Conservation (phyloP, 129 eudicot genomes). For the Flaveria ramosissima region DNA sequence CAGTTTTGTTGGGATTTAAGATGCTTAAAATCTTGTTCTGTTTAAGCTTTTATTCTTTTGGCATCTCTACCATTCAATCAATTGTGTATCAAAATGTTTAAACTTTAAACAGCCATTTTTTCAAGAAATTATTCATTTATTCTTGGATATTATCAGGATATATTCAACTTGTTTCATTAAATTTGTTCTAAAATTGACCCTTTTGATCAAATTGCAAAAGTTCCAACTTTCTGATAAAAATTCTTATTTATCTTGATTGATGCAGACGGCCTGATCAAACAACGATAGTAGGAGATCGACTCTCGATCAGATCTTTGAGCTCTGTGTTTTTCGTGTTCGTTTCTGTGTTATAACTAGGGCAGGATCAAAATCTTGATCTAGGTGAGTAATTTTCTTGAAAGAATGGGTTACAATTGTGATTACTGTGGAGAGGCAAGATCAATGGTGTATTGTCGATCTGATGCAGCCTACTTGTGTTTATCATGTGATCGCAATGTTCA, state of each 20-base stretch:
- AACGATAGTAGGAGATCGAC: neutral
- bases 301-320: neutral
- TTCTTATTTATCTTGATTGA: constrained; percentile 12
- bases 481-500: constrained; percentile 54
- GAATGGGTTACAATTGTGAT: constrained; percentile 68
- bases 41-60: constrained; percentile 21
- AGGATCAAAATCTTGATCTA: constrained; percentile 4
- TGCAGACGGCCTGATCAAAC: constrained; percentile 27
- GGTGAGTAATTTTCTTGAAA: constrained; percentile 8
- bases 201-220: constrained; percentile 16
- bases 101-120: constrained; percentile 16
- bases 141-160: constrained; percentile 20
- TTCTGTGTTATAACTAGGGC: neutral
- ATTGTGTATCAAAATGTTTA: constrained; percentile 12
- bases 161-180: constrained; percentile 9
- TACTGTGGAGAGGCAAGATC: constrained; percentile 78
- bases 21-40: constrained; percentile 15
- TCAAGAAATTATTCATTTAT: constrained; percentile 23
- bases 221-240: constrained; percentile 8
- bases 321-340: neutral
- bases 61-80: constrained; percentile 28
- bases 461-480: constrained; percentile 41
- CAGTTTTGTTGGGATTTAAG: constrained; percentile 17
- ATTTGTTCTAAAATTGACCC: constrained; percentile 23
- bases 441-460: constrained; percentile 80